Percentiles rank a stretch among this genome's conserved stretches.
Conservation (phyloP, 768 basidiomycete genomes). For the Boletus insuetus region DNA sequence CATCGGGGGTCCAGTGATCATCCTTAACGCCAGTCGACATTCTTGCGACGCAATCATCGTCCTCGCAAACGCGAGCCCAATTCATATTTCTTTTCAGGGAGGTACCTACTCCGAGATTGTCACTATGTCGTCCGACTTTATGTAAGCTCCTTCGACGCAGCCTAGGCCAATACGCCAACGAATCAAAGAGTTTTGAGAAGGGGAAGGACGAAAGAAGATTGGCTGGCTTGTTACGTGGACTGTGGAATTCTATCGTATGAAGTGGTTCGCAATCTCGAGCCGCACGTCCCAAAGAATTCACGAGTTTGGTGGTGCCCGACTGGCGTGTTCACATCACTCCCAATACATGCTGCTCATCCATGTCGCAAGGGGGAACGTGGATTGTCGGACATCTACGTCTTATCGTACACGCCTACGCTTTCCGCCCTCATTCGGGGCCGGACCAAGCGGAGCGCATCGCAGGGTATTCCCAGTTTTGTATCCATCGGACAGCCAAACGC, state of each 20-base stretch:
- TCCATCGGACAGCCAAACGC: constrained; percentile 20
- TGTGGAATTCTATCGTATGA: constrained; percentile 30
- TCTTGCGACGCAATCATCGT: constrained; percentile 22
- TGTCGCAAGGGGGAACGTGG: constrained; percentile 12
- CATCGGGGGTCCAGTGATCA: constrained; percentile 30
- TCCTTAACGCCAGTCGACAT: constrained; percentile 29
- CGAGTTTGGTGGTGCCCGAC: constrained; percentile 33
- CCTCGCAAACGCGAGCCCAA: constrained; percentile 6
- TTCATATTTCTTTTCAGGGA: constrained; percentile 11
- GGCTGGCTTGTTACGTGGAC: constrained; percentile 9
- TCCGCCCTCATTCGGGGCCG: constrained; percentile 24
- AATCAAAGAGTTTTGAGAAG: neutral
- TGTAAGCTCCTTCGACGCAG: neutral
- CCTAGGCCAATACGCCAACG: neutral
- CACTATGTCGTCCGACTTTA: constrained; percentile 5
- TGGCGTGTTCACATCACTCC: constrained; percentile 24
- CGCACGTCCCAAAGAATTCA: constrained; percentile 13
- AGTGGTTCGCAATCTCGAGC: constrained; percentile 18
- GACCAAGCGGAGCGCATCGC: neutral
- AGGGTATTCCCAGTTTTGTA: constrained; percentile 6
- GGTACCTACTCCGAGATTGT: constrained; percentile 4
- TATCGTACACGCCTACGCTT: constrained; percentile 32
- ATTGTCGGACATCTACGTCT: constrained; percentile 28
- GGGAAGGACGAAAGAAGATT: constrained; percentile 3
- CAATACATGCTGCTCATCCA: constrained; percentile 29